phyloP scores from a whole-genome alignment of 495 filamentous ascomycete genomes.

The Filosporella fistucella region DNA sequence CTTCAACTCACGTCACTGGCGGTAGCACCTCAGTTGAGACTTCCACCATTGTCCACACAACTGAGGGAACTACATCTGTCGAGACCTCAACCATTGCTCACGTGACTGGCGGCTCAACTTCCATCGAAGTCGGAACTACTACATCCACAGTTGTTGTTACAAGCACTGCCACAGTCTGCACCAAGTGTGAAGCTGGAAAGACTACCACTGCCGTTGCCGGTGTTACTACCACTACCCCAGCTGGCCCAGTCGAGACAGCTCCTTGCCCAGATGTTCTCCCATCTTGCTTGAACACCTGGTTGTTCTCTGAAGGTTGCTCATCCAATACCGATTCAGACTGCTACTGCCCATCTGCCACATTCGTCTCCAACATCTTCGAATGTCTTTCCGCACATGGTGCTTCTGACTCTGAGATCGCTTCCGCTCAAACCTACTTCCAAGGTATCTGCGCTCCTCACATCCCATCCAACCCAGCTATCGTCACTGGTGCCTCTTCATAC shows the following conservation, averaged over 20 bases:
- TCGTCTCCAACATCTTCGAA: slow-evolving; percentile 74
- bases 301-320: slow-evolving; percentile 66
- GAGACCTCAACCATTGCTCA: slow-evolving; percentile 38
- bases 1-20: no score
- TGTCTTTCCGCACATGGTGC: slow-evolving; percentile 77
- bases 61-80: no score
- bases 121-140: slow-evolving; percentile 7
- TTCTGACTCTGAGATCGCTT: slow-evolving; percentile 57
- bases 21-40: no score
- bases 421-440: slow-evolving; percentile 78
- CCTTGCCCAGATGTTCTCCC: slow-evolving; percentile 74
- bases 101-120: slow-evolving; percentile 6
- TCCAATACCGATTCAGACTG: slow-evolving; percentile 80
- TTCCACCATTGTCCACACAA: no score
- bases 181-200: slow-evolving; percentile 6
- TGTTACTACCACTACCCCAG: slow-evolving; percentile 16
- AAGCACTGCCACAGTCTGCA: slow-evolving; percentile 19
- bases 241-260: slow-evolving; percentile 16
- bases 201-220: slow-evolving; percentile 14
- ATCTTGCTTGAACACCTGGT: slow-evolving; percentile 91
- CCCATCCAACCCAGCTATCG: slow-evolving; percentile 75
- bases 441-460: slow-evolving; percentile 83
- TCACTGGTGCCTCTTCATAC: slow-evolving; percentile 54
- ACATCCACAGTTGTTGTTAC: slow-evolving; percentile 23
- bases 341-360: slow-evolving; percentile 77